phyloP scores from a whole-genome alignment of 768 basidiomycete species.

The Auriscalpium orientale region DNA sequence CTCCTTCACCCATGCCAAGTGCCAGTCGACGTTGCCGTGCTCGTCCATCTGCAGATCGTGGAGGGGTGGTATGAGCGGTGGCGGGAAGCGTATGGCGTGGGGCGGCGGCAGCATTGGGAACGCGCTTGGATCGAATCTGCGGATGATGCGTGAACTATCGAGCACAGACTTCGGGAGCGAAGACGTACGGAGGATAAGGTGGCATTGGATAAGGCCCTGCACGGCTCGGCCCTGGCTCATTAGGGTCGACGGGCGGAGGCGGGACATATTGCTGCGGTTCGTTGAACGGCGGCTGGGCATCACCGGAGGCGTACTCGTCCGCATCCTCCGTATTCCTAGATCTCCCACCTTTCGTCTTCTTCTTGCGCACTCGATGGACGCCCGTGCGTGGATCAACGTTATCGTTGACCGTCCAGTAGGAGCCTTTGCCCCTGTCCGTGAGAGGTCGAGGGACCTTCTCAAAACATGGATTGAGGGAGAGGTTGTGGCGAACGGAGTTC shows the following conservation, averaged over 20 bases:
- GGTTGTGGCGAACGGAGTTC: slow-evolving; percentile 89
- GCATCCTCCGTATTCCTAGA: slow-evolving; percentile 32
- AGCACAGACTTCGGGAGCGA: neutral
- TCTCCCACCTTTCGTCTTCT: slow-evolving; percentile 66
- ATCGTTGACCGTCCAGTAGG: slow-evolving; percentile 90
- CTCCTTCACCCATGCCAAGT: slow-evolving; percentile 73
- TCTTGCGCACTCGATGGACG: slow-evolving; percentile 83
- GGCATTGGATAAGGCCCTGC: slow-evolving; percentile 45
- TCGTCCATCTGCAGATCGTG: slow-evolving; percentile 69
- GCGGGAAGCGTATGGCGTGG: slow-evolving; percentile 54
- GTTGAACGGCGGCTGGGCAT: slow-evolving; percentile 36
- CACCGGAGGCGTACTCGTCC: slow-evolving; percentile 55
- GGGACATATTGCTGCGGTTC: slow-evolving; percentile 55
- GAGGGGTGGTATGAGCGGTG: slow-evolving; percentile 50
- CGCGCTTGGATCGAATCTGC: slow-evolving; percentile 63
- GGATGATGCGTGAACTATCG: slow-evolving; percentile 4
- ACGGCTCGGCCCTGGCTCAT: slow-evolving; percentile 54
- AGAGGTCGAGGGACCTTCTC: slow-evolving; percentile 88
- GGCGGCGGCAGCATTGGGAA: slow-evolving; percentile 47
- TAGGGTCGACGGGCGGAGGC: slow-evolving; percentile 44
- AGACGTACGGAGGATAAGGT: slow-evolving; percentile 51
- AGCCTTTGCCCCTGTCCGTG: slow-evolving; percentile 86
- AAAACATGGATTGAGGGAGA: slow-evolving; percentile 86
- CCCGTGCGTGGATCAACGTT: slow-evolving; percentile 85
- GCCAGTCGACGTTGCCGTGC: slow-evolving; percentile 76